Percentiles rank a stretch among this genome's conserved stretches.
Evolutionary conservation across 148 eudicot genomes (phyloP).

Genomic region (Cornus controversa): DNA sequence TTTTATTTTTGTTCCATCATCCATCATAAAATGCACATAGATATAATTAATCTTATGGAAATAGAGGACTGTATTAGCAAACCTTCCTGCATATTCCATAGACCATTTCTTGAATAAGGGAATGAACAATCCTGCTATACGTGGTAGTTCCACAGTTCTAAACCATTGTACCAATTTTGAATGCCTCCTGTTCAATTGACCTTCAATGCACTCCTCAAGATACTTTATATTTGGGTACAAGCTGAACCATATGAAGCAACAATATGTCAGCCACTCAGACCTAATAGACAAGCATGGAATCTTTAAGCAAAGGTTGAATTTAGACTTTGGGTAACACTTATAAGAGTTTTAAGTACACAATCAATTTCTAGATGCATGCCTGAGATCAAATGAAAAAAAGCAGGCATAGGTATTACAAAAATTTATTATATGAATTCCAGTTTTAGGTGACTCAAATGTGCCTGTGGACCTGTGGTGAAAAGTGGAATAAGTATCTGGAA

Average conservation of each 20-base stretch:
- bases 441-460: neutral
- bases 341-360: neutral
- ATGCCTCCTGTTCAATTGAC: conserved; percentile 28
- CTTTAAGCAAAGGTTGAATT: neutral
- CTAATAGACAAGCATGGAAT: neutral
- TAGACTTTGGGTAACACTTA: neutral
- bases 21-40: neutral
- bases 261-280: conserved; percentile 17
- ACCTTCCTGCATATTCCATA: conserved; percentile 59
- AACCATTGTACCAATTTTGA: conserved; percentile 43
- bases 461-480: neutral
- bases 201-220: conserved; percentile 35
- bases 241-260: conserved; percentile 24
- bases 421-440: neutral
- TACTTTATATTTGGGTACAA: conserved; percentile 25
- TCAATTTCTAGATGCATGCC: neutral
- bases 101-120: conserved; percentile 57
- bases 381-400: neutral
- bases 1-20: no score
- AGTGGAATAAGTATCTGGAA: neutral
- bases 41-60: neutral
- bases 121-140: conserved; percentile 36
- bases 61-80: conserved; percentile 6
- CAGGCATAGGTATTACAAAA: neutral
- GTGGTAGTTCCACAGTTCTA: conserved; percentile 40